phyloP scores from a whole-genome alignment of 23 red algal species.

The Agarophyton chilense region DNA sequence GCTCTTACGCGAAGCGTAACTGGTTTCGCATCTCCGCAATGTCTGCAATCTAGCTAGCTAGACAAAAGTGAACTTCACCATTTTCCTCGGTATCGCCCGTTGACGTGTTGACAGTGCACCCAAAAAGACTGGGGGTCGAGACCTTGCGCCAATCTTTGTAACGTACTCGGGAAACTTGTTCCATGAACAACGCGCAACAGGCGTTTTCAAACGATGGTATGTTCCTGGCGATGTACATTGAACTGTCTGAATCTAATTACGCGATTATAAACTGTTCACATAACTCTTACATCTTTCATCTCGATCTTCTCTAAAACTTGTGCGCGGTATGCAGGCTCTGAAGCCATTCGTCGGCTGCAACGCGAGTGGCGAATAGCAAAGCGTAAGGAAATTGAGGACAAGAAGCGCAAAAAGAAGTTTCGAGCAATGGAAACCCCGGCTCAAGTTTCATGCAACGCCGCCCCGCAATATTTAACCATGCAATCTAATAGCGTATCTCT shows the following conservation, averaged over 20 bases:
- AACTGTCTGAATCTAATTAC: background rate
- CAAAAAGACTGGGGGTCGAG: too few species aligned
- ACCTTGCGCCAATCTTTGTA: too few species aligned
- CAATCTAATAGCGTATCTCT: background rate
- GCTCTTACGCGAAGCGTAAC: too few species aligned
- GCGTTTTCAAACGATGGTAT: constrained; percentile 18
- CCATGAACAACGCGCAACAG: constrained; percentile 30
- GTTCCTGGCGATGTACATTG: background rate
- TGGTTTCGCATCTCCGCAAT: too few species aligned
- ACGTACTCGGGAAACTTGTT: background rate
- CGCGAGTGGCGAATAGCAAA: constrained; percentile 62
- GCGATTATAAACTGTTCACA: background rate
- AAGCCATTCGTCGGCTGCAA: constrained; percentile 50
- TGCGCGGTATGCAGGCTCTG: constrained; percentile 20
- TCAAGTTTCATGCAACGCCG: background rate
- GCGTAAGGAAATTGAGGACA: constrained; percentile 59
- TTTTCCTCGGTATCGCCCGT: too few species aligned
- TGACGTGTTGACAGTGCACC: too few species aligned
- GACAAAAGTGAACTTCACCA: too few species aligned
- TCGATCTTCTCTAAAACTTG: background rate
- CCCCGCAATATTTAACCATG: background rate
- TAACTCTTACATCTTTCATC: background rate
- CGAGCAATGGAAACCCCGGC: background rate
- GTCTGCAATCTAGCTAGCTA: too few species aligned
- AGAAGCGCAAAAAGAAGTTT: constrained; percentile 44